Evolutionary conservation across 352 stramenopile species (phyloP), one percentile per base, ranked within the genome.

Genomic region (Globisporangium iwayamae): DNA sequence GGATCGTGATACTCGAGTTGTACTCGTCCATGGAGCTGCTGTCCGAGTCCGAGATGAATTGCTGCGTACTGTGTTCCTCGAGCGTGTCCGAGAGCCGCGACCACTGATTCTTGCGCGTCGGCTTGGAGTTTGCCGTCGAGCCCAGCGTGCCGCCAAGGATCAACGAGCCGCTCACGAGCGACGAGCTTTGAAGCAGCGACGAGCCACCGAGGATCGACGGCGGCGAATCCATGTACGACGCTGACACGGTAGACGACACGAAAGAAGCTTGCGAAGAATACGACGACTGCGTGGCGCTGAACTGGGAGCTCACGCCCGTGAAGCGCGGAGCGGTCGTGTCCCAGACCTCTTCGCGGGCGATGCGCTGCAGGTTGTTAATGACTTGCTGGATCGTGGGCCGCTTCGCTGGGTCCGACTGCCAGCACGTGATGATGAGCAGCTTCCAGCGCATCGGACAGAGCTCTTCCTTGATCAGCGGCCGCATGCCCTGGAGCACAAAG

Each of bases 371-470:
- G 57, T 71, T 92, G 54, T 72, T 79, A 50, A 96, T 95, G 25
- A 97, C 84, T 59, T 96, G 76, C 57, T 91, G 77, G 63, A 97
- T 96, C 16, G 84, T 92, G 1, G 91, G 91, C 0, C 91, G 84
- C 52, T 91, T 72, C 13, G 74, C 67, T 4, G 91, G 89, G 28
- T 97, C 85, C 2, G 81, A 76, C 56, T 90, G 79, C 91, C 89
- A 96, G 71, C 91, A 97, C 20, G 73, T 83, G 11, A 83, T 68
- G 57, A 95, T 87, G 20, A 95, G 66, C 41, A 88, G 43, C 58
- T 89, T 91, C 87, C 84, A 94, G 41, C 85, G 83, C 64, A 87
- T 56, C 13, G 87, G 87, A 58, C 85, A 93, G 47, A 90, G 38
- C 46, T 94, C 83, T 5, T 78, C 70, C 14, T 73, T 69, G 63